Conservation (phyloP, 1,284 basidiomycete species). For the Naganishia sp. region DNA sequence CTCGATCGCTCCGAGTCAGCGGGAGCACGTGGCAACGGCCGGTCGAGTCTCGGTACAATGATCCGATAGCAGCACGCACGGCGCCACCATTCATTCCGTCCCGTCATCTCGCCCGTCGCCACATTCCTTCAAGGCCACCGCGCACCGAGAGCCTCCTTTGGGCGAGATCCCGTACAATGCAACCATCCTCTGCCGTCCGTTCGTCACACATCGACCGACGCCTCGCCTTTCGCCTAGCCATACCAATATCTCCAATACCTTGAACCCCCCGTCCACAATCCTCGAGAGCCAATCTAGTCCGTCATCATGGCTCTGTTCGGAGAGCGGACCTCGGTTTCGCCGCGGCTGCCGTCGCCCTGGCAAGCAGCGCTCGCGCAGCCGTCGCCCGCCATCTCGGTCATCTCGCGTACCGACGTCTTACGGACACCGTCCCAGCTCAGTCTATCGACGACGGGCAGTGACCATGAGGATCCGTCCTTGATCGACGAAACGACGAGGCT, state of each 20-base stretch:
- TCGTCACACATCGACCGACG: constrained; percentile 16
- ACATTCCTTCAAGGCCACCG: neutral
- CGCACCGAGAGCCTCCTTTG: no score
- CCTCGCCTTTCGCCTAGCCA: constrained; percentile 21
- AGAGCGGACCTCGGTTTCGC: constrained; percentile 25
- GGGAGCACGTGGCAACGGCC: no score
- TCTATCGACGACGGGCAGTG: constrained; percentile 1
- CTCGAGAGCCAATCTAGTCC: neutral
- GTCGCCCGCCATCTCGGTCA: constrained; percentile 18
- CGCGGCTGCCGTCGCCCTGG: constrained; percentile 32
- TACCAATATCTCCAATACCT: constrained; percentile 15
- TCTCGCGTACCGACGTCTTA: constrained; percentile 7
- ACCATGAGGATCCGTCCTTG: neutral
- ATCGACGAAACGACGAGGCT: neutral
- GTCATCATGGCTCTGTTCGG: constrained; percentile 24
- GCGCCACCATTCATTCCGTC: neutral
- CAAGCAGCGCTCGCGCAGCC: constrained; percentile 27
- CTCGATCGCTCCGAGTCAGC: no score
- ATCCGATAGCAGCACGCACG: no score
- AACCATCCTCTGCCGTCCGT: neutral
- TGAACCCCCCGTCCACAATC: neutral
- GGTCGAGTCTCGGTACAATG: no score
- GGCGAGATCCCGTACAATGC: constrained; percentile 14
- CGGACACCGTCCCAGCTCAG: constrained; percentile 25
- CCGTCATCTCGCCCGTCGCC: neutral